Base-by-base conservation (phyloP, 2,329 filamentous ascomycete species). In the Myriosclerotinia curreyana region DNA sequence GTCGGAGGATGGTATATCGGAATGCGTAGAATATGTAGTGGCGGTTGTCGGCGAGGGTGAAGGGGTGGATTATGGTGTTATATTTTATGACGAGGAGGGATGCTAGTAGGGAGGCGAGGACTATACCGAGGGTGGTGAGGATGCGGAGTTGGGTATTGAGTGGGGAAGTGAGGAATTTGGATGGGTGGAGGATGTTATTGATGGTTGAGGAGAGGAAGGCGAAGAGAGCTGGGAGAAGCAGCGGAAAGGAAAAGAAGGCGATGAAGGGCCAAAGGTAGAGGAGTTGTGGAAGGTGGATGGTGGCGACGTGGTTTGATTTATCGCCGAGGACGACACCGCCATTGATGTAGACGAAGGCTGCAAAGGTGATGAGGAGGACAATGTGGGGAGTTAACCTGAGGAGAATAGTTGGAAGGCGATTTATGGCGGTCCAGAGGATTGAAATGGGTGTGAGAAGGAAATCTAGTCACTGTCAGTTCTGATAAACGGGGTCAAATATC, bases 11-110 rank as follows among this genome's bases (percentile, higher is more conserved):
- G 7, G 89, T 87, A 72, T 92, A 86, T 1, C 92, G 87, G 80
- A 99, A 99, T 66, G 96, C 81, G 78, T 99, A 99, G 76, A 99
- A 99, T 75, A 96, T 89, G 79, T 96, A 99, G 76, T 99, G 95
- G 2, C 95, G 83, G 76, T 99, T 99, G 76, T 99, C 95, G 42
- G 95, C 95, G 0, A 98, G 83, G 0, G 93, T 96, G 75, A 98
- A 99, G 0, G 95, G 94, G 73, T 99, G 95, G 51, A 98, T 85
- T 67, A 96, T 89, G 42, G 95, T 99, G 81, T 97, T 98, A 81
- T 84, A 89, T 67, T 85, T 84, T 31, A 97, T 86, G 25, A 86
- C 75, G 15, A 74, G 69, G 2, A 79, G 53, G 31, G 12, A 46
- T 5, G n/a, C 48, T 3, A 31, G n/a, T 34, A 64, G 17, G 20